These are phyloP conservation scores for Pestalotiopsis sp. DNA, from an alignment of 2,329 filamentous ascomycete species.

Conservation along the genomic window DNA sequence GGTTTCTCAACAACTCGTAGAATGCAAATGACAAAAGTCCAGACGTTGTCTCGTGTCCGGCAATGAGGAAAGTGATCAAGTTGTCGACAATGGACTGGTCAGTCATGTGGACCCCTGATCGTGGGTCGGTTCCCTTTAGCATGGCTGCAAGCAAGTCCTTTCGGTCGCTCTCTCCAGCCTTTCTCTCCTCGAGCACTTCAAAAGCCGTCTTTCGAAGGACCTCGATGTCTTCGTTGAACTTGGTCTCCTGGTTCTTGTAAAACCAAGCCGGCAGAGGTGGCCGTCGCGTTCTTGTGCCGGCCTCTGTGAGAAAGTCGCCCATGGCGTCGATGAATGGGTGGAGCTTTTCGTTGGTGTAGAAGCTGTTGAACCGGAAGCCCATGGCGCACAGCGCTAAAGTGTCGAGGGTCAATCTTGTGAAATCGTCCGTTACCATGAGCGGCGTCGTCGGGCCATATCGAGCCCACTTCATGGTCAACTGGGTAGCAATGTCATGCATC, in stretches of 20 bases:
- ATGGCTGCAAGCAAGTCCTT: conserved; percentile 57
- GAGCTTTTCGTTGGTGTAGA: conserved; percentile 54
- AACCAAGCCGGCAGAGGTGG: conserved; percentile 19
- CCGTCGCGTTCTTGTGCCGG: conserved; percentile 37
- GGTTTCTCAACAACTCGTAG: conserved; percentile 67
- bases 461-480: conserved; percentile 59
- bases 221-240: conserved; percentile 39
- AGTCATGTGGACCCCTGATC: conserved; percentile 49
- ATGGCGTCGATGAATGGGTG: conserved; percentile 61
- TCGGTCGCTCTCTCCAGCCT: conserved; percentile 42
- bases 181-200: conserved; percentile 49
- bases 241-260: conserved; percentile 25
- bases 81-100: conserved; percentile 52
- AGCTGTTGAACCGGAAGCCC: conserved; percentile 60
- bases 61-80: conserved; percentile 57
- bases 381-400: conserved; percentile 63
- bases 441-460: conserved; percentile 41
- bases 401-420: conserved; percentile 64
- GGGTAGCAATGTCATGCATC: conserved; percentile 53
- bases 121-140: conserved; percentile 51
- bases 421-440: conserved; percentile 59
- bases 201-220: conserved; percentile 43
- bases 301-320: conserved; percentile 49
- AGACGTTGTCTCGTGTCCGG: conserved; percentile 73
- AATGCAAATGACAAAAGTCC: conserved; percentile 68